phyloP scores from a whole-genome alignment of 1,139 yeast species.

The Sugiyamaella castrensis region DNA sequence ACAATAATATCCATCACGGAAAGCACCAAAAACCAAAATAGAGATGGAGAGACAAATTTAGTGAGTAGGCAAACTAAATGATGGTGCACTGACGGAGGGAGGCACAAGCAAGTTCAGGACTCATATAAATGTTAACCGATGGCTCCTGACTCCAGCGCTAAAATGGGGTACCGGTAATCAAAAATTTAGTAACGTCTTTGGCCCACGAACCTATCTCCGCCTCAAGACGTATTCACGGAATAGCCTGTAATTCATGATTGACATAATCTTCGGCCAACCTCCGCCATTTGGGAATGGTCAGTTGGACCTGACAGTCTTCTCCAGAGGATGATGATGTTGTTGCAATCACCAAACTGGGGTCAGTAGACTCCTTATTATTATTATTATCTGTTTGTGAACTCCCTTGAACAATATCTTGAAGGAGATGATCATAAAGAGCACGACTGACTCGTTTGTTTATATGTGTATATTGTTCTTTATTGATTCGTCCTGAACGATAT shows the following conservation, averaged over 20 bases:
- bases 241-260: slow-evolving; percentile 16
- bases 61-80: too few species aligned
- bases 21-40: too few species aligned
- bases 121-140: too few species aligned
- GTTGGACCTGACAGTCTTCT: neutral
- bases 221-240: neutral
- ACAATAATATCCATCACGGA: too few species aligned
- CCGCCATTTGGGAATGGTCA: slow-evolving; percentile 6
- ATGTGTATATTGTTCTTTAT: slow-evolving; percentile 47
- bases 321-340: neutral
- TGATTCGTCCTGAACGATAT: slow-evolving; percentile 41
- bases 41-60: too few species aligned
- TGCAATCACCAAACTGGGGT: too few species aligned
- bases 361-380: too few species aligned
- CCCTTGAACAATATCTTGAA: slow-evolving; percentile 1
- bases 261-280: slow-evolving; percentile 19
- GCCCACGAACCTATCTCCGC: neutral
- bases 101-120: too few species aligned
- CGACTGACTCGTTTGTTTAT: slow-evolving; percentile 47
- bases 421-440: slow-evolving; percentile 35
- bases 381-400: neutral
- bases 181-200: too few species aligned
- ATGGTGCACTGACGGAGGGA: too few species aligned
- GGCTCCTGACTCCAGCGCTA: too few species aligned
- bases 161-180: too few species aligned